A percentile compares a stretch with the other conserved stretches of the same genome.
phyloP scores from a whole-genome alignment of 2,329 filamentous ascomycete species.

The Corynespora cassiicola region DNA sequence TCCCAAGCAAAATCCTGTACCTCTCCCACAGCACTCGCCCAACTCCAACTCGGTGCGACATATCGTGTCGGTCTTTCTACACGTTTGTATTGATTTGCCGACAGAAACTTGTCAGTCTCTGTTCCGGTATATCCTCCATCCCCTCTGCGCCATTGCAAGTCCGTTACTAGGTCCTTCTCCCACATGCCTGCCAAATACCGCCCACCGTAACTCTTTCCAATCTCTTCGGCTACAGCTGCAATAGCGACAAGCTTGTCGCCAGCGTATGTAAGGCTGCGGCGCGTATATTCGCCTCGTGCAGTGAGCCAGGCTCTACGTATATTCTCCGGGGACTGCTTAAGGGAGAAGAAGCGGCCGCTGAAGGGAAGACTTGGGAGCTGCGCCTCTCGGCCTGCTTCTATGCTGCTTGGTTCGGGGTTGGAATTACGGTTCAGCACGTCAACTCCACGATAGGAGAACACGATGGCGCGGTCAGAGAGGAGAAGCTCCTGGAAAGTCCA shows the following conservation, averaged over 20 bases:
- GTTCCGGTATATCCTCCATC: background rate
- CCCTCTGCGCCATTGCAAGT: slow-evolving; percentile 12
- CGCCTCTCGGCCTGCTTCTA: background rate
- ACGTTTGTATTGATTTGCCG: background rate
- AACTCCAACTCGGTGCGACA: slow-evolving; percentile 14
- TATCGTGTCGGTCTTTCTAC: slow-evolving; percentile 1
- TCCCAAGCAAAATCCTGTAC: slow-evolving; percentile 8
- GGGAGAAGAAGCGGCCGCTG: slow-evolving; percentile 8
- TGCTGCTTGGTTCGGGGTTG: too few relatives aligned
- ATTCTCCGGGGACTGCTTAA: slow-evolving; percentile 4
- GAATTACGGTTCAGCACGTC: background rate
- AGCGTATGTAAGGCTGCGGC: slow-evolving; percentile 9
- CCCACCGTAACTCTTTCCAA: slow-evolving; percentile 5
- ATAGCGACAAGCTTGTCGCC: slow-evolving; percentile 13
- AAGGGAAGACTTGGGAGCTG: slow-evolving; percentile 12
- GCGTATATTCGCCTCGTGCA: slow-evolving; percentile 12
- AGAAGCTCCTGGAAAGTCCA: slow-evolving; percentile 18
- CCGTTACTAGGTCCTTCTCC: slow-evolving; percentile 7
- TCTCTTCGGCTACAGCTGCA: slow-evolving; percentile 13
- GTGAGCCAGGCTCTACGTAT: slow-evolving; percentile 10
- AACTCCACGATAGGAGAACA: slow-evolving; percentile 14
- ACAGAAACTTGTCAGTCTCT: background rate
- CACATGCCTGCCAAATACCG: slow-evolving; percentile 6
- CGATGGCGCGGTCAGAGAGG: slow-evolving; percentile 8
- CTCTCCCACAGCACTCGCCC: slow-evolving; percentile 8